Conservation (phyloP, 257 asterid genomes). For the Ocimum tenuiflorum region DNA sequence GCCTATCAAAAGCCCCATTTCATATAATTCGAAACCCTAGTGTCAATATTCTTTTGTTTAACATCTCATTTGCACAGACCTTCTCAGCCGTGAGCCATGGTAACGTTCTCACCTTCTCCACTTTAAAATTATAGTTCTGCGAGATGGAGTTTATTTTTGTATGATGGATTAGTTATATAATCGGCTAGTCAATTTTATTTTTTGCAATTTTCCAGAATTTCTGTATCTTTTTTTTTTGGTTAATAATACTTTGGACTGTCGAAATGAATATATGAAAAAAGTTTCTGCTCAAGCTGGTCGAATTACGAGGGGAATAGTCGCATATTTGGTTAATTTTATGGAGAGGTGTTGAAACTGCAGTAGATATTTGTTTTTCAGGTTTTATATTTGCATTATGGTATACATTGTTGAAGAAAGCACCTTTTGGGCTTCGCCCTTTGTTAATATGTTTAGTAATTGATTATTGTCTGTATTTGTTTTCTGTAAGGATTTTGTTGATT, state of each 20-base stretch:
- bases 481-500: not conserved
- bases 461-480: not conserved
- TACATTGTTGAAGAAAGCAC: not conserved
- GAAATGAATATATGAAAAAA: not conserved
- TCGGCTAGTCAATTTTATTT: not conserved
- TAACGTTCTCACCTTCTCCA: not conserved
- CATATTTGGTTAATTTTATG: not conserved
- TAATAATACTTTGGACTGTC: not conserved
- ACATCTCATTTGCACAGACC: not conserved
- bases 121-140: not conserved
- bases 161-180: not conserved
- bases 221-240: not conserved
- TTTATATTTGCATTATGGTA: not conserved
- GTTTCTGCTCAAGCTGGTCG: not conserved
- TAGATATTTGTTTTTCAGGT: not conserved
- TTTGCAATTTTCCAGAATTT: not conserved
- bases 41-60: not conserved
- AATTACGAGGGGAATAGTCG: not conserved
- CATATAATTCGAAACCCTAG: not conserved
- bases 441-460: not conserved
- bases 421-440: not conserved
- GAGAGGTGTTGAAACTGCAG: not conserved
- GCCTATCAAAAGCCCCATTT: not conserved
- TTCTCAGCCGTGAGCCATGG: slow-evolving; percentile 20
- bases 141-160: not conserved